Percentiles rank a stretch among this genome's conserved stretches.
phyloP scores from a whole-genome alignment of 1,139 yeast species.

The Blastobotrys elegans region DNA sequence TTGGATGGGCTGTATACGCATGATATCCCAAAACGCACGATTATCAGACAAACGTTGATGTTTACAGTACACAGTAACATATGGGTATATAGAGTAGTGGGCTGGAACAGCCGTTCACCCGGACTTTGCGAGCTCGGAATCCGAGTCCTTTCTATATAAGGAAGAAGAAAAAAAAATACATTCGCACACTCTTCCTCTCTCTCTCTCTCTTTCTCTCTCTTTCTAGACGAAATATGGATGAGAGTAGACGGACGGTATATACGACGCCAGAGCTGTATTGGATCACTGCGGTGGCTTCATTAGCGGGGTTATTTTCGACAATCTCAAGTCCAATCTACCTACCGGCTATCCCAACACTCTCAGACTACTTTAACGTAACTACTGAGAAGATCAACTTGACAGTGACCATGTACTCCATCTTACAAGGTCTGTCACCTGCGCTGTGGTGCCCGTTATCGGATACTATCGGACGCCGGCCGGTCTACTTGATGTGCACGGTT shows the following conservation, averaged over 20 bases:
- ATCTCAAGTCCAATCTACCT: slow-evolving; percentile 68
- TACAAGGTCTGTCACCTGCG: slow-evolving; percentile 69
- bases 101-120: too few species aligned
- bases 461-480: slow-evolving; percentile 62
- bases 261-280: slow-evolving; percentile 34
- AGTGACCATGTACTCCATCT: slow-evolving; percentile 63
- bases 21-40: too few species aligned
- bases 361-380: slow-evolving; percentile 47
- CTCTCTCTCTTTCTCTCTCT: too few species aligned
- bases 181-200: too few species aligned
- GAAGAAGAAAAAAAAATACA: too few species aligned
- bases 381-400: slow-evolving; percentile 57
- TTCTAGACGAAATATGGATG: too few species aligned
- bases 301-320: slow-evolving; percentile 55
- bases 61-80: too few species aligned
- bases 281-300: slow-evolving; percentile 40
- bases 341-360: slow-evolving; percentile 60
- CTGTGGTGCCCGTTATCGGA: slow-evolving; percentile 64
- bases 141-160: too few species aligned
- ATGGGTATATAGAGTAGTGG: too few species aligned
- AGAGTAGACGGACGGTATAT: slow-evolving; percentile 32
- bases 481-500: slow-evolving; percentile 47
- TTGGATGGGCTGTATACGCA: too few species aligned
- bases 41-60: too few species aligned
- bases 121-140: too few species aligned